Base-by-base conservation (phyloP, 2,329 filamentous ascomycete species). In the Dactylellina parvicollis region DNA sequence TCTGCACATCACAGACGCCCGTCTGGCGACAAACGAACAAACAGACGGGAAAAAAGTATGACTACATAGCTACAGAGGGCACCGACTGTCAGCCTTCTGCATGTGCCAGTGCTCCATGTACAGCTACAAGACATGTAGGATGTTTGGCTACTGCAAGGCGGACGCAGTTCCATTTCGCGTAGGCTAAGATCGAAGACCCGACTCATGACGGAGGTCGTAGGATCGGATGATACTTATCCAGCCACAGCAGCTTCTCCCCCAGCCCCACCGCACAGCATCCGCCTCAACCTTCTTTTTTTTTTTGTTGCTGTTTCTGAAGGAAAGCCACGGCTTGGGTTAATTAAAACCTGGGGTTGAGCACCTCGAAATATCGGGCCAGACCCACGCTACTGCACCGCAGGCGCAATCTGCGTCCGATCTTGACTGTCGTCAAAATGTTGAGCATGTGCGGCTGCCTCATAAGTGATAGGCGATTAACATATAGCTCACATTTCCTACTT, bases 141-240 rank as follows among this genome's bases (percentile, higher is more conserved):
- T 64, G 59, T 60, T n/a, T 20, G 22, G 12, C 57, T 71, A 18
- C 66, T 71, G 69, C 60, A 66, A 44, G 60, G 55, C 69, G 69
- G 69, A 61, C 56, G 69, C 69, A 73, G 54, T 54, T n/a, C 10
- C 47, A 34, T 66, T 59, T 60, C 54, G 60, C 50, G 32, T 18
- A 44, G 36, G 50, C 50, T 28, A 60, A 66, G 60, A 44, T 55
- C 34, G 14, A n/a, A 56, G 52, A 42, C 42, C 59, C 69, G 69
- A 66, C 60, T 60, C 60, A 66, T 61, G 42, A 54, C 69, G 69
- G 69, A 66, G 47, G 46, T 20, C 28, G 32, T 16, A 46, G 69
- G 69, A 72, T 64, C 52, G 61, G 60, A 72, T 46, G 60, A 36
- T 61, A 36, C 59, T 56, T 60, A 55, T 38, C 16, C 65, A 73